These are phyloP conservation scores for Nidularia sp. DNA, from an alignment of 768 basidiomycete species.

Conservation along the genomic window DNA sequence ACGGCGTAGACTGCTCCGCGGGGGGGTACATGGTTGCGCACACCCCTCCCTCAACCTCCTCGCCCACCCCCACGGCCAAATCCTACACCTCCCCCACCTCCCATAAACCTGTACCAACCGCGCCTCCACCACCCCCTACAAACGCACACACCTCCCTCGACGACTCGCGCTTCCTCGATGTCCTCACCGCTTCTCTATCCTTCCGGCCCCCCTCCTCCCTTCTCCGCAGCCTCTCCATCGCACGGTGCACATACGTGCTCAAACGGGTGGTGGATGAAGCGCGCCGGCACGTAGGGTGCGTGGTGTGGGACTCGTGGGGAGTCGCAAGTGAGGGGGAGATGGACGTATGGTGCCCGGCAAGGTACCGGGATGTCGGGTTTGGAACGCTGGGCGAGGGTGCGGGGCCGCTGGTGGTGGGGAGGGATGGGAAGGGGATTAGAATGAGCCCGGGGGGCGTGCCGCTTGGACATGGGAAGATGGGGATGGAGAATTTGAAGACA, in stretches of 20 bases:
- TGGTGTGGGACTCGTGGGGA: constrained; percentile 28
- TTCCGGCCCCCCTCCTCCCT: constrained; percentile 19
- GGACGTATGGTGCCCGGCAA: constrained; percentile 14
- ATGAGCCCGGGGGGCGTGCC: no score
- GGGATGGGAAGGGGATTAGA: no score
- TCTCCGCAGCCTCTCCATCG: constrained; percentile 30
- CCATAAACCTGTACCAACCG: no score
- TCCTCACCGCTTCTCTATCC: constrained; percentile 24
- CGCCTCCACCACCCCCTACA: constrained; percentile 16
- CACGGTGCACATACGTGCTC: constrained; percentile 24
- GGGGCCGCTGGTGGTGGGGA: no score
- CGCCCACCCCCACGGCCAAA: no score
- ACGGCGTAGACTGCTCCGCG: constrained; percentile 31
- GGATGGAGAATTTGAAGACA: no score
- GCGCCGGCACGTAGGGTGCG: constrained; percentile 21
- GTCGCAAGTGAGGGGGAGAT: constrained; percentile 16
- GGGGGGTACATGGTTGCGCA: constrained; percentile 32
- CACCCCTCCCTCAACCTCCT: no score
- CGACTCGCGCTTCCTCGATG: constrained; percentile 37
- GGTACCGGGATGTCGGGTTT: constrained; percentile 16
- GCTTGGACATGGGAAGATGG: no score
- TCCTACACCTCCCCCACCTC: no score
- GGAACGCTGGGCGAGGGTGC: no score
- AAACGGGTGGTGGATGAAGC: constrained; percentile 18
- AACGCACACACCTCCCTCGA: constrained; percentile 33